Percentiles rank a stretch among this genome's conserved stretches.
Evolutionary conservation across 352 stramenopile species (phyloP).

Genomic region (Pythium rhizo-oryzae): DNA sequence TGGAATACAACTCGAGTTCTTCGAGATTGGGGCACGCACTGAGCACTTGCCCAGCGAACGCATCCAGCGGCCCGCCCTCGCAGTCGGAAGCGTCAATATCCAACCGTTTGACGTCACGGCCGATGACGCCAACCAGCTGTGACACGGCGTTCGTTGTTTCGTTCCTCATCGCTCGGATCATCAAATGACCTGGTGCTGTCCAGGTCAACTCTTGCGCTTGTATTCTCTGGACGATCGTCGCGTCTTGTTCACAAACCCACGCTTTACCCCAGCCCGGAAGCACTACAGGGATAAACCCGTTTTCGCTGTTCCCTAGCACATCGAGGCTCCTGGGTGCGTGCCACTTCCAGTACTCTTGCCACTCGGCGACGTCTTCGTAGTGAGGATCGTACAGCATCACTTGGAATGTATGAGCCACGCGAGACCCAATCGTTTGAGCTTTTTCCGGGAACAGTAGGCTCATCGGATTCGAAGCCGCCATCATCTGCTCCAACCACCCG

Average conservation of each 20-base stretch:
- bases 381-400: not conserved
- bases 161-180: not conserved
- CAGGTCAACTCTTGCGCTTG: not conserved
- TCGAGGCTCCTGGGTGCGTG: not conserved
- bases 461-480: constrained; percentile 2
- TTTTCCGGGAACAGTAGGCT: not conserved
- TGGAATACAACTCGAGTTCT: not conserved
- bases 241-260: not conserved
- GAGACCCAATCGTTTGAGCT: not conserved
- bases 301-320: not conserved
- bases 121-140: not conserved
- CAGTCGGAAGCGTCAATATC: not conserved
- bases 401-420: not conserved
- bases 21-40: not conserved
- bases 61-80: not conserved
- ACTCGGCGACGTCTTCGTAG: not conserved
- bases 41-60: not conserved
- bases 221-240: not conserved
- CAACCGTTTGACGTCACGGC: not conserved
- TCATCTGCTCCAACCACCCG: not conserved
- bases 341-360: not conserved
- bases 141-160: not conserved
- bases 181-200: not conserved
- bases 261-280: not conserved
- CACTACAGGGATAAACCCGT: not conserved